Evolutionary conservation across 345 rosid species (phyloP), one percentile per base, ranked within the genome.

Genomic region (Salix brachista): DNA sequence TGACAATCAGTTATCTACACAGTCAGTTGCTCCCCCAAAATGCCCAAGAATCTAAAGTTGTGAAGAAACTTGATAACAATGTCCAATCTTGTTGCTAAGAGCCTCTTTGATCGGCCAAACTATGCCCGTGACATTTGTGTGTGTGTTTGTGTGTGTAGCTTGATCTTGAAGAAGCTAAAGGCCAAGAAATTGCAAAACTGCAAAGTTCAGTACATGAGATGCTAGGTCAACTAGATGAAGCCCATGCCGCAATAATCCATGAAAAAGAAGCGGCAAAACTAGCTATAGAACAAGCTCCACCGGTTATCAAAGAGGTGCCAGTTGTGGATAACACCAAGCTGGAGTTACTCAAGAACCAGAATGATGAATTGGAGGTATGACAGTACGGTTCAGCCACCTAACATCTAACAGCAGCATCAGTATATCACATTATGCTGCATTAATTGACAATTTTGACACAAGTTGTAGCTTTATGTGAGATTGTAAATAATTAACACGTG

Each of bases 161-260:
- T 76, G 93, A 91, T 81, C 82, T 91, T 12, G 96, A 91, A 84
- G 96, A 88, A 77, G 88, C 88, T 8, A 91, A 91, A 80, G 85
- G 76, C 60, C 86, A 87, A 81, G 93, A 91, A 79, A 85, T 84
- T 4, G 81, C 83, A 69, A 85, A 83, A 74, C 82, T 91, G 75
- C 88, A 90, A 76, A 52, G 76, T 69, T 74, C 87, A 73, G 30
- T 91, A 67, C 77, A 86, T 28, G 88, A 88, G 32, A 78, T 88
- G 82, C 92, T 85, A 82, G 81, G 39, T 48, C 84, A 87, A 70
- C 80, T 91, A 73, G 90, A 87, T 46, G 89, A 89, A 80, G 90
- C 90, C 50, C 80, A 83, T 2, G 72, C 82, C 67, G 85, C 83
- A 39, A 76, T 87, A 66, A 76, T 80, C 69, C 77, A 16, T 46